Base-by-base conservation (phyloP, 2,329 filamentous ascomycete genomes). In the Colletotrichum sp. region DNA sequence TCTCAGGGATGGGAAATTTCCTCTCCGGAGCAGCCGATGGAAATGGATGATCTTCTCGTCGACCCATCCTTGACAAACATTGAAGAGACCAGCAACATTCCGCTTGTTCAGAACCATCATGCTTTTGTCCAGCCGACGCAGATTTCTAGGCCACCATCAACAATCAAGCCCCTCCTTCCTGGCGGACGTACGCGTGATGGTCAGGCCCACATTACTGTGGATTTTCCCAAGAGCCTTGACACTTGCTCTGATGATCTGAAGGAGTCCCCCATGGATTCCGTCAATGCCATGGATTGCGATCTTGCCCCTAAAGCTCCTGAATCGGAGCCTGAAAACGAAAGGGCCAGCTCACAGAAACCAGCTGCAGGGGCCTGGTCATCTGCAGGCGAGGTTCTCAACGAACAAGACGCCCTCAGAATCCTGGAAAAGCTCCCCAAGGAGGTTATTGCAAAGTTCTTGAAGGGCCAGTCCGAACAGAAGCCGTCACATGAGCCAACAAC, bases 381-480 rank as follows among this genome's bases (percentile, higher is more conserved):
- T 63, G 24, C 7, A 24, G 10, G 24, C 28, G 65, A 74, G n/a
- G 18, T 21, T 15, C 34, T 67, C 15, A 39, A 52, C 12, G 71
- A 71, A 59, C 21, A 62, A 39, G 66, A 12, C n/a, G 52, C 78
- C 5, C 60, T 79, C 44, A 75, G 79, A 28, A 63, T 79, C 32
- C 78, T 84, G n/a, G 75, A 81, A 60, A 78, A 73, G 2, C 57
- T 85, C 3, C 84, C 84, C 3, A 82, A 52, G 44, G 44, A 52
- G 44, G 10, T 52, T 12, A 52, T 52, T 52, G 44, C 44, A 21
- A 80, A 36, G 65, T 84, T 5, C 80, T 88, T 4, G 80, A 84
- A 32, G 82, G 78, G 18, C 81, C 84, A 18, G 52, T n/a, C 30
- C 62, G 34, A n/a, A 10, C 39, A 52, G 75, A 74, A 32, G 28